Evolutionary conservation across 177 flowering plant genomes (phyloP).

Genomic region (Vitis hybrid): DNA sequence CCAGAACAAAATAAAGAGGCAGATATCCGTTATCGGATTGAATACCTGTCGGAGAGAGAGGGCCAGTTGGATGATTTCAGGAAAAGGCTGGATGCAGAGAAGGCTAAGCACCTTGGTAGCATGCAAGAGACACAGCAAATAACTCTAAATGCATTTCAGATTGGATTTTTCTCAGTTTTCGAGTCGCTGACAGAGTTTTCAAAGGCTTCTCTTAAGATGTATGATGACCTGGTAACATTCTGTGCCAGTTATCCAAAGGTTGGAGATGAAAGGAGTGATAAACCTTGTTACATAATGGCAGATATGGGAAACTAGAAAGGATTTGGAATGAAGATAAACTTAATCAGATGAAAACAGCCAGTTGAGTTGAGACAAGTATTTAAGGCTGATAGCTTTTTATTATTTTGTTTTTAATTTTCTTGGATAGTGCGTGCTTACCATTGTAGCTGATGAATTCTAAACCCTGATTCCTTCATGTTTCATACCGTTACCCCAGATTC

Average conservation of each 20-base stretch:
- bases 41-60: conserved; percentile 25
- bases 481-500: no score
- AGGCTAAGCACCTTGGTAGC: conserved; percentile 35
- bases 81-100: conserved; percentile 32
- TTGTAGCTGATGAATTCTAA: no score
- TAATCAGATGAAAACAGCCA: no score
- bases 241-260: conserved; percentile 20
- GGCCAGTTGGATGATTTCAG: conserved; percentile 31
- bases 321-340: no score
- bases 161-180: conserved; percentile 33
- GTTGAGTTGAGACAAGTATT: no score
- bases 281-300: conserved; percentile 17
- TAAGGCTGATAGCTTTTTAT: no score
- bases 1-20: conserved; percentile 25
- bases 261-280: conserved; percentile 19
- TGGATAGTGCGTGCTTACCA: no score
- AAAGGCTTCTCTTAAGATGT: conserved; percentile 31
- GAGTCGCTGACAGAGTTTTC: conserved; percentile 37
- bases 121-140: conserved; percentile 39
- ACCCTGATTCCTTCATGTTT: no score
- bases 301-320: not conserved
- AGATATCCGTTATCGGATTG: conserved; percentile 21
- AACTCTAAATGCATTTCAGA: conserved; percentile 33
- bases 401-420: no score
- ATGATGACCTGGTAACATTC: conserved; percentile 26